A percentile compares a stretch with the other conserved stretches of the same genome.
Conservation (phyloP, 345 rosid species). For the Schrenkiella parvula region DNA sequence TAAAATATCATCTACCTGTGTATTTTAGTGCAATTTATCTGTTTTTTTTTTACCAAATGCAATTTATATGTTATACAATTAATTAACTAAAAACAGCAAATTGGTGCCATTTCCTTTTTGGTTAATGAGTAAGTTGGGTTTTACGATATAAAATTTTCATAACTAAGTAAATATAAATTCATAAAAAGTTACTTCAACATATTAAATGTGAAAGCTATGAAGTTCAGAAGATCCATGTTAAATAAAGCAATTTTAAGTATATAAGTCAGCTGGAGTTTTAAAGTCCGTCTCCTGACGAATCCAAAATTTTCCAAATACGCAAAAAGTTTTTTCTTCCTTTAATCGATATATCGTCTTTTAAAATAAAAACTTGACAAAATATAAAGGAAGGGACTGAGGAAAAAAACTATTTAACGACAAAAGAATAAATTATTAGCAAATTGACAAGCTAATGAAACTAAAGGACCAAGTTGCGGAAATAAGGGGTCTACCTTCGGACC, state of each 20-base stretch:
- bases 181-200: background rate
- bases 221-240: background rate
- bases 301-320: background rate
- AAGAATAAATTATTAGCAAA: background rate
- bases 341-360: background rate
- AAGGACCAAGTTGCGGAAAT: constrained; percentile 26
- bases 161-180: background rate
- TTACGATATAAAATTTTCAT: background rate
- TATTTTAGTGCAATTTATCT: no score
- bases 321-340: background rate
- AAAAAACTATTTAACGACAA: constrained; percentile 10
- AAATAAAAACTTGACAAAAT: constrained; percentile 19
- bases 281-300: background rate
- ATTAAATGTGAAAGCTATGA: background rate
- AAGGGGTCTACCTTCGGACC: constrained; percentile 17
- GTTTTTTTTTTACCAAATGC: no score
- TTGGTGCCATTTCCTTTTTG: background rate
- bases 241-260: background rate
- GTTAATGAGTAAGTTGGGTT: background rate
- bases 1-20: no score
- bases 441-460: constrained; percentile 7
- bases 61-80: background rate
- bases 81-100: background rate
- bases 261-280: background rate
- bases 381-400: background rate